A percentile compares a stretch with the other conserved stretches of the same genome.
Conservation (phyloP, 331 rosid genomes). For the Pyrus hybrid region DNA sequence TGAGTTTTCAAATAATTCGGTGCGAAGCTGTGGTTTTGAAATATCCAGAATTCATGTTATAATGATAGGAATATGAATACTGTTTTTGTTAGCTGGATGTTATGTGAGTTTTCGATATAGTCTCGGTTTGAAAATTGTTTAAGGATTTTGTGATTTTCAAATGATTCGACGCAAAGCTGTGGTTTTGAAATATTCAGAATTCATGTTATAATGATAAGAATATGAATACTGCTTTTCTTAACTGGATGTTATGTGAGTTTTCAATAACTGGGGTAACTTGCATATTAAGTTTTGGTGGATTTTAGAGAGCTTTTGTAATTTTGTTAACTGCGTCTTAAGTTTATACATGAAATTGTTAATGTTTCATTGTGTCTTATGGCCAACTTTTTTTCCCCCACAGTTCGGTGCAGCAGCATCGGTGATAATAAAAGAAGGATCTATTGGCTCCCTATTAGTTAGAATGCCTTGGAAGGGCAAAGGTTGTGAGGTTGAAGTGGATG, state of each 20-base stretch:
- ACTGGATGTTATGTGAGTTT: too few relatives aligned
- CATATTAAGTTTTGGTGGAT: neutral
- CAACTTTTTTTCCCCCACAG: constrained; percentile 25
- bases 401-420: constrained; percentile 45
- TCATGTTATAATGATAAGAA: neutral
- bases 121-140: neutral
- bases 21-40: too few relatives aligned
- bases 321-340: neutral
- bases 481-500: constrained; percentile 78
- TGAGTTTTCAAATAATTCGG: neutral
- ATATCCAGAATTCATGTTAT: too few relatives aligned
- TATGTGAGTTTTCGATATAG: neutral
- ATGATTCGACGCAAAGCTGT: too few relatives aligned
- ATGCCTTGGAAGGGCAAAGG: constrained; percentile 93
- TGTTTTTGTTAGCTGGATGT: too few relatives aligned
- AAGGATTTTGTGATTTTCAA: neutral
- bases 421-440: constrained; percentile 77
- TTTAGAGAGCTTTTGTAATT: neutral
- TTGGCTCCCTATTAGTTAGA: constrained; percentile 61
- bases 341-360: neutral
- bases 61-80: neutral
- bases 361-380: constrained; percentile 15
- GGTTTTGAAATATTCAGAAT: too few relatives aligned
- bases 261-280: neutral
- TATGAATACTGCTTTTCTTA: neutral